Conservation (phyloP, 331 rosid species). For the Malus hybrid region DNA sequence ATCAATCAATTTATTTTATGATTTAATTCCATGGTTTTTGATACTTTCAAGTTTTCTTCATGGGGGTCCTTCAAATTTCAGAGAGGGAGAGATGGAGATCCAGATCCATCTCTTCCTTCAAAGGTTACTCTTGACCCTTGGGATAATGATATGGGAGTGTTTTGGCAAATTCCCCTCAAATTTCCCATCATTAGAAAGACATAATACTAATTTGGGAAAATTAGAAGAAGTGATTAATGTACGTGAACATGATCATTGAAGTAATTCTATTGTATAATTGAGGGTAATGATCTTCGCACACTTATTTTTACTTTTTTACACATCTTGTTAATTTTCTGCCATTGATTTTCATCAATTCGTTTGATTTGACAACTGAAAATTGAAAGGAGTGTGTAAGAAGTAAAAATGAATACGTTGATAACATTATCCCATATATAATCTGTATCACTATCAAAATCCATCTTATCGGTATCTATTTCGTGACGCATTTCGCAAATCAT, state of each 20-base stretch:
- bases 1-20: neutral
- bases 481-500: neutral
- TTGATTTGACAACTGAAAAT: too few species aligned
- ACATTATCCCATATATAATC: too few species aligned
- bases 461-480: too few species aligned
- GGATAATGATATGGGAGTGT: neutral
- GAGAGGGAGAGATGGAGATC: neutral
- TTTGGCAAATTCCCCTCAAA: neutral
- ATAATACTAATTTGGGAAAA: neutral
- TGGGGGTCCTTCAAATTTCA: neutral
- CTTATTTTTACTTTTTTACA: too few species aligned
- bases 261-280: too few species aligned
- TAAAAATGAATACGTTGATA: rapidly evolving
- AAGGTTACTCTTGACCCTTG: neutral
- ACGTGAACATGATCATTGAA: neutral
- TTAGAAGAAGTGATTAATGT: neutral
- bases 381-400: too few species aligned
- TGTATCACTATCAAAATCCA: rapidly evolving
- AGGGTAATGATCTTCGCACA: rapidly evolving
- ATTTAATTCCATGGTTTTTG: neutral
- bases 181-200: neutral
- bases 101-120: neutral
- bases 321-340: rapidly evolving
- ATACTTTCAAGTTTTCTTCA: neutral
- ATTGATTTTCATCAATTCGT: too few species aligned